These are phyloP conservation scores for Coccomyxa sp. DNA, from an alignment of 139 green algal species.

Conservation along the genomic window DNA sequence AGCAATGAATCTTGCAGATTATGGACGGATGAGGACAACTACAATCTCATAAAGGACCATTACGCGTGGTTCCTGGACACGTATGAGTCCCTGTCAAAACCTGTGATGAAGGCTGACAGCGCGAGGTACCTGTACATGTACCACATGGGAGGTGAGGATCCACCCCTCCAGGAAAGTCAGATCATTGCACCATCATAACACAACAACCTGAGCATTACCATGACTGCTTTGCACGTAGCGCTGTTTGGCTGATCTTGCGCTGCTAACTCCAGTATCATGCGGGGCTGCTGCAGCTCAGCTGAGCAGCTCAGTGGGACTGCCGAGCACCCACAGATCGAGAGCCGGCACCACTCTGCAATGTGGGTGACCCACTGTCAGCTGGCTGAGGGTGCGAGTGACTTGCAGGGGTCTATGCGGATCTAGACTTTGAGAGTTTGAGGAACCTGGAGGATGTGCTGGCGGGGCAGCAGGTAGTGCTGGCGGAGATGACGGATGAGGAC, in stretches of 20 bases:
- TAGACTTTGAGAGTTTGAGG: constrained; percentile 27
- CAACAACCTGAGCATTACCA: too few relatives aligned
- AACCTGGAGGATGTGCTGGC: constrained; percentile 15
- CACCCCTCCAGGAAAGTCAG: neutral
- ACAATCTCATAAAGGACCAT: neutral
- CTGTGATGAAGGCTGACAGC: constrained; percentile 7
- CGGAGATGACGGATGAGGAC: constrained; percentile 19
- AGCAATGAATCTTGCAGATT: neutral
- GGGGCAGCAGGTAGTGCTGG: constrained; percentile 13
- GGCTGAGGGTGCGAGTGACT: neutral
- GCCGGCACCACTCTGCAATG: too few relatives aligned
- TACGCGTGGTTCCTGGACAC: constrained; percentile 2
- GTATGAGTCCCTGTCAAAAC: neutral
- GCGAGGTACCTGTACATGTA: neutral
- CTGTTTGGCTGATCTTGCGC: too few relatives aligned
- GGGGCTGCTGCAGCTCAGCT: too few relatives aligned
- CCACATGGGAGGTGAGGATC: neutral
- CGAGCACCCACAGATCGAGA: too few relatives aligned
- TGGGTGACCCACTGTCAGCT: neutral
- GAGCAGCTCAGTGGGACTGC: too few relatives aligned
- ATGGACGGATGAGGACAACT: neutral
- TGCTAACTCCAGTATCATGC: too few relatives aligned
- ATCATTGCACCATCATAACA: too few relatives aligned
- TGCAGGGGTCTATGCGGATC: constrained; percentile 29
- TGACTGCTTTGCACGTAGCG: too few relatives aligned